Evolutionary conservation across 768 basidiomycete genomes (phyloP).

Genomic region (Mycena polygramma): DNA sequence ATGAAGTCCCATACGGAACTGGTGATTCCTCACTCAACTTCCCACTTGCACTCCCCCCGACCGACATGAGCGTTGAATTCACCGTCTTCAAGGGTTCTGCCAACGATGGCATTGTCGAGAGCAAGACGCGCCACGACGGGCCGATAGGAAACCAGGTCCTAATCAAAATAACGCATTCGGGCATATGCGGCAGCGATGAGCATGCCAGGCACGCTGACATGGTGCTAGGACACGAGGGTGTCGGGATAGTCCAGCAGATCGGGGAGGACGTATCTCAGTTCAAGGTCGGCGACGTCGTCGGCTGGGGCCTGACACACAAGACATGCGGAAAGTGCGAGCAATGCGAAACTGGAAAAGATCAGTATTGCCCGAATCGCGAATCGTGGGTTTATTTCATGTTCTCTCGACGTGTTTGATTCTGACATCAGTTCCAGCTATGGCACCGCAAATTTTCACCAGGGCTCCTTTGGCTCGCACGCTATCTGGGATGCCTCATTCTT

Average conservation of each 20-base stretch:
- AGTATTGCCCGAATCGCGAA: constrained; percentile 50
- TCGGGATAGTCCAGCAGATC: constrained; percentile 49
- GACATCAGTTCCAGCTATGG: constrained; percentile 39
- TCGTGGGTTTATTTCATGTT: constrained; percentile 46
- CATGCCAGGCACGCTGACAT: constrained; percentile 48
- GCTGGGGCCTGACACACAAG: constrained; percentile 42
- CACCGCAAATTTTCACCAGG: constrained; percentile 42
- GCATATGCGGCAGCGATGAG: constrained; percentile 56
- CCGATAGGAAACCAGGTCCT: constrained; percentile 43
- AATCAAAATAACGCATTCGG: constrained; percentile 39
- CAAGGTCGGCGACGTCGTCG: constrained; percentile 42
- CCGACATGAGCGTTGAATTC: constrained; percentile 28
- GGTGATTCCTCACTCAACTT: neutral
- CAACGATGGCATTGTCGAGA: constrained; percentile 30
- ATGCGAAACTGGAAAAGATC: constrained; percentile 47
- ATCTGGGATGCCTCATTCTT: constrained; percentile 50
- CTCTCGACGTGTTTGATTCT: neutral
- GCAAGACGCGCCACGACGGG: constrained; percentile 30
- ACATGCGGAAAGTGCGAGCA: constrained; percentile 49
- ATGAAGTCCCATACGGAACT: no score
- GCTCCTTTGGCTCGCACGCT: constrained; percentile 47
- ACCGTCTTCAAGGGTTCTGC: constrained; percentile 48
- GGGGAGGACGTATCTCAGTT: constrained; percentile 35
- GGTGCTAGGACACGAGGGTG: constrained; percentile 56
- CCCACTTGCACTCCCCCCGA: neutral